These are phyloP conservation scores for Pilaira anomala DNA, from an alignment of 192 early-diverging fungal species.

Conservation along the genomic window DNA sequence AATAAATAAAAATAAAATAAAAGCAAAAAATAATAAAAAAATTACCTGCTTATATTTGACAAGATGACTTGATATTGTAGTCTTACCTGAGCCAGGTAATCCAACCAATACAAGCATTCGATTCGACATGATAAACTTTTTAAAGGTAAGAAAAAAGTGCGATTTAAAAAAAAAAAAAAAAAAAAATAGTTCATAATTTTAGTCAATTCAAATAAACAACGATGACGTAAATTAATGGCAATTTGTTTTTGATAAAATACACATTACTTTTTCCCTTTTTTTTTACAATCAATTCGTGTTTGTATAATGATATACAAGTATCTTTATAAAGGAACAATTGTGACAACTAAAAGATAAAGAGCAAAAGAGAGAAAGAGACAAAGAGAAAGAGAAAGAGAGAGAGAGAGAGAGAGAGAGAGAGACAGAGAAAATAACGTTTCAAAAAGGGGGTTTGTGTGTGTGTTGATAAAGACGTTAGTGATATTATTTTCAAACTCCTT, in stretches of 20 bases:
- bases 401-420: not conserved
- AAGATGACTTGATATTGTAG: slow-evolving; percentile 60
- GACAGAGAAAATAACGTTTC: not conserved
- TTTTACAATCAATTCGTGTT: too few species aligned
- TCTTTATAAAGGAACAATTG: not conserved
- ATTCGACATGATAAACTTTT: slow-evolving; percentile 10
- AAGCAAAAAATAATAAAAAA: not conserved
- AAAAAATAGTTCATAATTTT: slow-evolving; percentile 6
- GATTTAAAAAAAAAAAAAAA: not conserved
- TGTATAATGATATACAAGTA: slow-evolving; percentile 30
- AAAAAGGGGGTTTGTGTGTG: slow-evolving; percentile 5
- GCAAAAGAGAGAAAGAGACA: too few species aligned
- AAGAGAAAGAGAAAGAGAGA: not conserved
- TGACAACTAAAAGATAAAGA: too few species aligned
- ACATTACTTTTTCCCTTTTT: too few species aligned
- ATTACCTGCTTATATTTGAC: slow-evolving; percentile 33
- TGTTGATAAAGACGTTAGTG: too few species aligned
- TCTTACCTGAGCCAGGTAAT: slow-evolving; percentile 75
- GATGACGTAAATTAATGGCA: not conserved
- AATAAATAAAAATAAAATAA: not conserved
- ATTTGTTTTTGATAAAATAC: too few species aligned
- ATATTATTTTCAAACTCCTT: slow-evolving; percentile 6
- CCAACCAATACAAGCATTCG: slow-evolving; percentile 65
- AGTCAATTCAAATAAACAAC: slow-evolving; percentile 7
- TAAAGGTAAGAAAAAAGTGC: too few species aligned